phyloP scores from a whole-genome alignment of 805 yeast species.

The Priceomyces carsonii region DNA sequence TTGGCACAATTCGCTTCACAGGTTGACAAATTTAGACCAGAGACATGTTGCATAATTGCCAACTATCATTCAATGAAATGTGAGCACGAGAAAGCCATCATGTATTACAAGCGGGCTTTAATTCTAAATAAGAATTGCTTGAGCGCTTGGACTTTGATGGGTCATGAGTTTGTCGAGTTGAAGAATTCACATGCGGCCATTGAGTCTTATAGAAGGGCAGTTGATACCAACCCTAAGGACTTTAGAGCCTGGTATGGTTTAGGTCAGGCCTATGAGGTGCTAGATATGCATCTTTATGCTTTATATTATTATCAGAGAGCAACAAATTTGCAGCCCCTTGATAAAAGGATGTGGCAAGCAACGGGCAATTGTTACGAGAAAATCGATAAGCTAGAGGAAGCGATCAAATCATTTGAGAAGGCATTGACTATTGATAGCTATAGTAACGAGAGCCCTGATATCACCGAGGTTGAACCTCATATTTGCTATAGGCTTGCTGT shows the following conservation, averaged over 20 bases:
- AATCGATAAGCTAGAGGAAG: conserved; percentile 65
- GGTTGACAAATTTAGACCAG: conserved; percentile 86
- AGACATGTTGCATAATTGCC: conserved; percentile 91
- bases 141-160: conserved; percentile 98
- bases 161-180: conserved; percentile 96
- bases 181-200: conserved; percentile 97
- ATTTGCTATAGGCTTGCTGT: conserved; percentile 68
- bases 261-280: conserved; percentile 96
- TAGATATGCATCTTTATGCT: conserved; percentile 93
- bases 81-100: conserved; percentile 93
- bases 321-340: conserved; percentile 82
- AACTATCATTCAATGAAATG: conserved; percentile 89
- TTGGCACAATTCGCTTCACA: conserved; percentile 83
- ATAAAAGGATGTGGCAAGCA: conserved; percentile 96
- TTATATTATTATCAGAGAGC: conserved; percentile 91
- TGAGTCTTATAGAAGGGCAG: conserved; percentile 90
- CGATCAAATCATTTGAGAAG: conserved; percentile 78
- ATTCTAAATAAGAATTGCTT: conserved; percentile 76
- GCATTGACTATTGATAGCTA: conserved; percentile 59
- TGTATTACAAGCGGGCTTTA: conserved; percentile 88
- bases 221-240: conserved; percentile 84
- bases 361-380: conserved; percentile 87
- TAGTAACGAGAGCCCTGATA: conserved; percentile 10
- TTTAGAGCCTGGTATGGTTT: conserved; percentile 98
- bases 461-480: conserved; percentile 35